Evolutionary conservation across 768 basidiomycete genomes (phyloP), one percentile per base, ranked within the genome.

Genomic region (Coprinopsis sp.): DNA sequence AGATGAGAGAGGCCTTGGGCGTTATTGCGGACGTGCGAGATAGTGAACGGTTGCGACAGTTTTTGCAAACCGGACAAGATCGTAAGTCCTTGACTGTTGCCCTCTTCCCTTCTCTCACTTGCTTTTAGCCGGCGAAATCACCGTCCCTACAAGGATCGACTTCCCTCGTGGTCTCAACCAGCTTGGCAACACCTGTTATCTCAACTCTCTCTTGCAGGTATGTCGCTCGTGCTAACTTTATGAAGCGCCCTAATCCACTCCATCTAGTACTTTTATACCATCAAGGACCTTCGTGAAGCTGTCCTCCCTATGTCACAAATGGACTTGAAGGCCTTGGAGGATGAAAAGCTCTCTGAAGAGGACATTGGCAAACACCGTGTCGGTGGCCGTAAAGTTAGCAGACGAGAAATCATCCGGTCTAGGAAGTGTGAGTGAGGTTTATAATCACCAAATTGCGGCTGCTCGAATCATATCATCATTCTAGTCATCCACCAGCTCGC

Each of bases 181-280:
- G 58, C 74, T 91, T 18, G 89, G 90, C 40, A 92, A 91, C 55
- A 92, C 90, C 0, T 91, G 91, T 57, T 91, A 91, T 57, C 69
- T 89, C 37, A 92, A 91, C 58, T 91, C 86, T 29, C 69, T 87
- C 46, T 68, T 87, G 14, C 87, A 83, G 70, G 87, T 81, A 56
- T 24, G 60, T 52, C 18, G 10, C 33, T 48, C 29, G 34, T 10
- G 23, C 24, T 12, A 37, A 33, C 27, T 31, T 33, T 39, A n/a
- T 31, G 16, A 37, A n/a, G n/a, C n/a, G n/a, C n/a, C n/a, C 46
- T 6, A 50, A 38, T 34, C 25, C 14, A n/a, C n/a, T 47, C 39
- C 41, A 8, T 21, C n/a, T 60, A 95, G 86, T 96, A 95, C 62
- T 94, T 96, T 62, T 95, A 92, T 62, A 95, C 92, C n/a, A 91